Conservation (phyloP, 106 monocot species). For the Hemerocallis citrina region DNA sequence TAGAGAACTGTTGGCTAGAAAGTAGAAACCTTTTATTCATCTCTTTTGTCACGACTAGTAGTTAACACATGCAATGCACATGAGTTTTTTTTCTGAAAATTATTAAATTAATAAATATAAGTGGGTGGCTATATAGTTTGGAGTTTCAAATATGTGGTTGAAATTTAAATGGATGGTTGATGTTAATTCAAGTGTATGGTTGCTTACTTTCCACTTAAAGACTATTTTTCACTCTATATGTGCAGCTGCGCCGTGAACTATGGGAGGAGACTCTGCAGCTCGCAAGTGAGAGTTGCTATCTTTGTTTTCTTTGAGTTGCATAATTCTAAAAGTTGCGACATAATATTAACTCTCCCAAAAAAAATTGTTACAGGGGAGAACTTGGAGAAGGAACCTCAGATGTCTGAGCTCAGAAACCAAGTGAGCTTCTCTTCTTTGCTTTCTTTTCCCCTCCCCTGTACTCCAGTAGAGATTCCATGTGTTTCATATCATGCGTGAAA, state of each 20-base stretch:
- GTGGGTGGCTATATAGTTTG: too few relatives aligned
- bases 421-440: slow-evolving; percentile 26
- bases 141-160: too few relatives aligned
- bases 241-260: slow-evolving; percentile 58
- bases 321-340: too few relatives aligned
- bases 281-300: slow-evolving; percentile 44
- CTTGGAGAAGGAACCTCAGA: slow-evolving; percentile 72
- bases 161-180: too few relatives aligned
- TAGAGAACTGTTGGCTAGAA: too few relatives aligned
- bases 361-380: slow-evolving; percentile 52
- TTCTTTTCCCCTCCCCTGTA: background rate
- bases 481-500: too few relatives aligned
- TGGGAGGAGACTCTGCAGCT: slow-evolving; percentile 61
- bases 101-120: too few relatives aligned
- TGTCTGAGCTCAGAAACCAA: slow-evolving; percentile 74
- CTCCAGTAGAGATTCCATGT: background rate
- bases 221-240: background rate
- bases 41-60: too few relatives aligned
- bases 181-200: too few relatives aligned
- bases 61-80: too few relatives aligned
- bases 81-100: too few relatives aligned
- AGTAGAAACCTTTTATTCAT: too few relatives aligned
- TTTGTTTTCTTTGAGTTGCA: background rate
- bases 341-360: background rate
- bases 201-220: background rate